Conservation (phyloP, 1,284 basidiomycete genomes). For the Fomitopsis pinicola region DNA sequence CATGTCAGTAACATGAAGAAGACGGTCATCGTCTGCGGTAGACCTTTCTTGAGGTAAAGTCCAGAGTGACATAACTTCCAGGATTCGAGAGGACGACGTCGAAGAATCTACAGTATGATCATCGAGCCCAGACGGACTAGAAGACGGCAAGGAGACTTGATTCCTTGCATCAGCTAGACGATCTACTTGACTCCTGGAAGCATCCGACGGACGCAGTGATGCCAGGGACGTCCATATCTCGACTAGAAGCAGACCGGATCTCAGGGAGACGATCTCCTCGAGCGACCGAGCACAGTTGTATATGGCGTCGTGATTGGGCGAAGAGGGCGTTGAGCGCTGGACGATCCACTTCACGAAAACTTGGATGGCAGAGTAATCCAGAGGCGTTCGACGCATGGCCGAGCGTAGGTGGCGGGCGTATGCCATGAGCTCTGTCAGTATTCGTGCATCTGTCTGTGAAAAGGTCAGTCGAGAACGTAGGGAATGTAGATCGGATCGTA, state of each 20-base stretch:
- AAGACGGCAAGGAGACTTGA: slow-evolving; percentile 13
- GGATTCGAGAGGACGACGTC: slow-evolving; percentile 22
- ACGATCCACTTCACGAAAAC: slow-evolving; percentile 10
- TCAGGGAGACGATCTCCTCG: slow-evolving; percentile 12
- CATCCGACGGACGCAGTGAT: not conserved
- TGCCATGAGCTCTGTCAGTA: not conserved
- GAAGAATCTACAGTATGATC: not conserved
- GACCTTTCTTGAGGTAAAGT: slow-evolving; percentile 20
- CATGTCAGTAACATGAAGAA: not conserved
- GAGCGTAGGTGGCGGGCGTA: not conserved
- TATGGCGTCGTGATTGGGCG: not conserved
- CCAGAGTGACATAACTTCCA: slow-evolving; percentile 39
- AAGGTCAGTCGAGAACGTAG: not conserved
- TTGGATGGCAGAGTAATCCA: slow-evolving; percentile 19
- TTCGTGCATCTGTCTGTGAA: not conserved
- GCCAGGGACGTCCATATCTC: slow-evolving; percentile 16
- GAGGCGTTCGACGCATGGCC: not conserved
- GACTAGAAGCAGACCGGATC: slow-evolving; percentile 14
- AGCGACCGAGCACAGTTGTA: slow-evolving; percentile 3
- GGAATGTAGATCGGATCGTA: not conserved
- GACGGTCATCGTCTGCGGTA: not conserved
- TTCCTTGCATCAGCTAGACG: slow-evolving; percentile 21
- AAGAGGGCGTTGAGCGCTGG: not conserved
- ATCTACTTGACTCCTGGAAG: not conserved
- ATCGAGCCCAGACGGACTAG: not conserved